A percentile compares a stretch with the other conserved stretches of the same genome.
phyloP scores from a whole-genome alignment of 306 rosid genomes.

The Ormosia emarginata region DNA sequence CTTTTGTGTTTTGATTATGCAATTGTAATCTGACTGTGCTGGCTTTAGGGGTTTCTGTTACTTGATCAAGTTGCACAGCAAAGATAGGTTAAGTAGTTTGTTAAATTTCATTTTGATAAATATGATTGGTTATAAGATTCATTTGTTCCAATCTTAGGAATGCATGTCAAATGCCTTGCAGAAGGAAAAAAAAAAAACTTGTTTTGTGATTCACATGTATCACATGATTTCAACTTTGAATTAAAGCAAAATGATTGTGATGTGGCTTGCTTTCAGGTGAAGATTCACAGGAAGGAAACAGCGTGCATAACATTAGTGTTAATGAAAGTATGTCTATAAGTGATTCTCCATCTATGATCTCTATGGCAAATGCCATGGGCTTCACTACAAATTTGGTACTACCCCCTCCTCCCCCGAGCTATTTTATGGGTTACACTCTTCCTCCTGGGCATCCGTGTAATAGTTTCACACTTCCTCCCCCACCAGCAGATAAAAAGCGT shows the following conservation, averaged over 20 bases:
- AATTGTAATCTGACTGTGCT: neutral
- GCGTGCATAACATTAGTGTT: constrained; percentile 25
- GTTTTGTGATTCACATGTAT: neutral
- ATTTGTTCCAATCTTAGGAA: neutral
- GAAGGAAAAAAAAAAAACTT: constrained; percentile 1
- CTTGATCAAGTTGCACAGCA: neutral
- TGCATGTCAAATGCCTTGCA: constrained; percentile 1
- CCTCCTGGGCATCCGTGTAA: constrained; percentile 88
- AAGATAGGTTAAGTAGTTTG: neutral
- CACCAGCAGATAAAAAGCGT: constrained; percentile 89
- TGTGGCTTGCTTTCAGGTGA: constrained; percentile 53
- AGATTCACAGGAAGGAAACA: constrained; percentile 32
- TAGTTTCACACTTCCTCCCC: constrained; percentile 80
- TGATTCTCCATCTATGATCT: constrained; percentile 24
- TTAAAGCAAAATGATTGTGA: constrained; percentile 12
- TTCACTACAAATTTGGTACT: constrained; percentile 9
- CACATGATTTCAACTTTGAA: neutral
- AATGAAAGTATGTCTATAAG: constrained; percentile 37
- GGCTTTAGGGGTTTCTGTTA: neutral
- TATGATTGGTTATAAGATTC: neutral
- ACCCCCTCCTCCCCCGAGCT: constrained; percentile 57
- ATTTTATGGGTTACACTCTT: constrained; percentile 81
- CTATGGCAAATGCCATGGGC: constrained; percentile 8
- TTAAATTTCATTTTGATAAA: neutral
- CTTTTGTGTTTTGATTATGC: neutral